These are phyloP conservation scores for Stramenopiles sp. DNA, from an alignment of 352 stramenopile genomes.

Conservation along the genomic window DNA sequence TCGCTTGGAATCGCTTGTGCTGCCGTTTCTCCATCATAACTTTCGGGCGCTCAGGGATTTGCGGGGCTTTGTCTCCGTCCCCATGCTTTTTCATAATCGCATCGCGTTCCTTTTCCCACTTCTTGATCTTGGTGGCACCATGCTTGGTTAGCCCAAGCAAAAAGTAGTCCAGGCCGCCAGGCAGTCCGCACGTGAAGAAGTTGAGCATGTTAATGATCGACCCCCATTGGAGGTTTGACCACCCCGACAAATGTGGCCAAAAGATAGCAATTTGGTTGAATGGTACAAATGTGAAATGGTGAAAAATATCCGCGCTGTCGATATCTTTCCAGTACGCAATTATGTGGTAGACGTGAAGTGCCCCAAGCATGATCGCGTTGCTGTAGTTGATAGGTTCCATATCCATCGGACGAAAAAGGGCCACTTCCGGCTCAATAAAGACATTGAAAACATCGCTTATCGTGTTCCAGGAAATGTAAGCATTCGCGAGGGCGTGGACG, in stretches of 20 bases:
- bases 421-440: neutral
- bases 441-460: constrained; percentile 1
- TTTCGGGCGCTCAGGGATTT: no score
- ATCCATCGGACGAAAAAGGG: neutral
- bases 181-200: neutral
- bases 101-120: no score
- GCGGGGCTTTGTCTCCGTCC: no score
- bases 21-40: neutral
- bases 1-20: neutral
- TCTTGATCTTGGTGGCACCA: no score
- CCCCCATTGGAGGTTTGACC: neutral
- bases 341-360: neutral
- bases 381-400: neutral
- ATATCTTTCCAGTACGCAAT: neutral
- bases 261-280: neutral
- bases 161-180: neutral
- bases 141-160: neutral
- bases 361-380: neutral
- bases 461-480: neutral
- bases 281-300: neutral
- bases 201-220: neutral
- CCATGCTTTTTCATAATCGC: no score
- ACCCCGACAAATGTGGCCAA: neutral
- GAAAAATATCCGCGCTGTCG: neutral
- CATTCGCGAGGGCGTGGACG: neutral